phyloP scores from a whole-genome alignment of 75 land plant species.

The Pinus tabuliformis region DNA sequence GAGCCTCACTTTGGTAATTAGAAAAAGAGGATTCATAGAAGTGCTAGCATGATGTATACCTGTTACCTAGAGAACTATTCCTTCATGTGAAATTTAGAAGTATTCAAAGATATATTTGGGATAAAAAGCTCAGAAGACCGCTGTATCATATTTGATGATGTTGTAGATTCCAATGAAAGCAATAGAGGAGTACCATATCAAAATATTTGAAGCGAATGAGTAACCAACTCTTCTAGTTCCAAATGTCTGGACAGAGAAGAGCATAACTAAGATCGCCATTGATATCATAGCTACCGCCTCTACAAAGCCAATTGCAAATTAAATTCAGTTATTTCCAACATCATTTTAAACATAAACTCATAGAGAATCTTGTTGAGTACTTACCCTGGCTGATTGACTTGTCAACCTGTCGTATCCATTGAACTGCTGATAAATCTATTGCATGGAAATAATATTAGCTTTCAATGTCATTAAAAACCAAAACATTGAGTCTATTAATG shows the following conservation, averaged over 20 bases:
- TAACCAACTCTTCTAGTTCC: conserved; percentile 60
- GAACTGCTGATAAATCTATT: conserved; percentile 75
- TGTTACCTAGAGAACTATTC: conserved; percentile 46
- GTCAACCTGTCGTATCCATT: conserved; percentile 51
- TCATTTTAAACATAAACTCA: not conserved
- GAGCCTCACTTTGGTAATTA: not conserved
- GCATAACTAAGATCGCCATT: conserved; percentile 24
- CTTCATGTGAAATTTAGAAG: conserved; percentile 61
- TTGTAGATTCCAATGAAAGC: conserved; percentile 37
- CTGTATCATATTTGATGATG: conserved; percentile 30
- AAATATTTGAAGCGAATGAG: conserved; percentile 35
- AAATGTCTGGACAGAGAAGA: conserved; percentile 41
- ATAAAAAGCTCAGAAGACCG: conserved; percentile 34
- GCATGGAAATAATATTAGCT: not conserved
- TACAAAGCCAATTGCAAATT: conserved; percentile 7
- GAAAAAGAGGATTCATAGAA: not conserved
- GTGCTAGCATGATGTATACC: conserved; percentile 11
- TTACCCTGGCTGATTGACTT: not conserved
- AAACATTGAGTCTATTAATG: too few species aligned
- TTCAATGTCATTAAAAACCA: too few species aligned
- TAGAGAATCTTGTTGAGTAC: not conserved
- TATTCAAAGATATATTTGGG: conserved; percentile 36
- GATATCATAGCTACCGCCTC: conserved; percentile 36
- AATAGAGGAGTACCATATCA: conserved; percentile 40
- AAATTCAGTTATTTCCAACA: not conserved